Base-by-base conservation (phyloP, 495 filamentous ascomycete genomes). In the Neurospora sp. region DNA sequence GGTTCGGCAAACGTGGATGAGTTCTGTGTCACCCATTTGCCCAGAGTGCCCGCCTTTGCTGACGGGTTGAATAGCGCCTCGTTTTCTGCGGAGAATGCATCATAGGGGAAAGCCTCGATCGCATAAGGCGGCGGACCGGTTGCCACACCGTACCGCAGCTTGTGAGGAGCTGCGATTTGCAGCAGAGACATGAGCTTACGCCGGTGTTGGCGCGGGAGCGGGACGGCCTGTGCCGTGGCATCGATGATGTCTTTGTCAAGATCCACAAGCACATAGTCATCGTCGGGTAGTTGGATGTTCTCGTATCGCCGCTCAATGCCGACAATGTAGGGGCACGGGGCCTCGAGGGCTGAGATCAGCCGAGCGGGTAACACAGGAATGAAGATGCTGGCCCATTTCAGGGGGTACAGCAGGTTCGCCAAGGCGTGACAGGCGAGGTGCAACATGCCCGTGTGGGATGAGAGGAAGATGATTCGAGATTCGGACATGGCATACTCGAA, bases 251-350 rank as follows among this genome's bases (percentile, higher is more conserved):
- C 92, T 77, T 91, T 88, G 82, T 99, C 96, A 45, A 99, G 85
- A 81, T 99, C 96, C 48, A 98, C 94, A 40, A 98, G 82, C 20
- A 98, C 94, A 79, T 95, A 98, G 78, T 98, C 96, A 76, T 98
- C 96, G n/a, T 97, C 93, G 0, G 96, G 96, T 41, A 97, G 86
- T 72, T 96, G 92, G 69, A 96, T 89, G 74, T 91, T 91, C 74
- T 98, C 96, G 81, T 98, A 99, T 48, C 96, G 89, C 70, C 93
- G 87, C 80, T 99, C 96, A 45, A 99, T 93, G 61, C 96, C 96
- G 22, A 97, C 92, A 73, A 99, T 97, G 77, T 98, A 99, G 0
- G 96, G 96, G 74, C 96, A 98, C 20, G 96, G 96, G 1, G 96
- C 96, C 77, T 98, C 95, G 22, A 98, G 85, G 8, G 93, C 94